Conservation (phyloP, 208 protist genomes). For the Strigomonas galati region DNA sequence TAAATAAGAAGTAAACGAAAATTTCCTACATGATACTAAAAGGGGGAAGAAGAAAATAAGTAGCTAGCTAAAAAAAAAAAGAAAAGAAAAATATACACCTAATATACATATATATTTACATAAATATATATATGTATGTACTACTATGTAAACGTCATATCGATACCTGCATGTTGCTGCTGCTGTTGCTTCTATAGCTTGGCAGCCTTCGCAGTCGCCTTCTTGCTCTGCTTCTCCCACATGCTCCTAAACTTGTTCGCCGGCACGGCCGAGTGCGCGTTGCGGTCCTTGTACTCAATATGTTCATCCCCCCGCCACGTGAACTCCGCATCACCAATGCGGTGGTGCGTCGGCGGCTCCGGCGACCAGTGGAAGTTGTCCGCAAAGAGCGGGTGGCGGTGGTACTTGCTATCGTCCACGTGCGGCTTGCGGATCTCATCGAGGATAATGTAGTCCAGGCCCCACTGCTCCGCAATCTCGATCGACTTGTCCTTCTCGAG, state of each 20-base stretch:
- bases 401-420: slow-evolving; percentile 69
- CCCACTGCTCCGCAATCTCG: slow-evolving; percentile 71
- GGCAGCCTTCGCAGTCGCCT: background rate
- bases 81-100: slow-evolving; percentile 1
- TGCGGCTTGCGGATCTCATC: slow-evolving; percentile 80
- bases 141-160: background rate
- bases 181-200: slow-evolving; percentile 8
- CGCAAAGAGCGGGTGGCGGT: slow-evolving; percentile 67
- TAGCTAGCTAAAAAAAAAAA: background rate
- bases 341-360: slow-evolving; percentile 64
- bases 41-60: background rate
- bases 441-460: slow-evolving; percentile 73
- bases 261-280: slow-evolving; percentile 40
- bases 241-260: slow-evolving; percentile 21
- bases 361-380: slow-evolving; percentile 83
- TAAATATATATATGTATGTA: slow-evolving; percentile 7
- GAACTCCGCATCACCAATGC: slow-evolving; percentile 75
- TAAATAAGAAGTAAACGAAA: slow-evolving; percentile 2
- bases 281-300: slow-evolving; percentile 69
- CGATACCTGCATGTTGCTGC: background rate
- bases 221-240: background rate
- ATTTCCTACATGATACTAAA: slow-evolving; percentile 10
- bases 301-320: slow-evolving; percentile 82
- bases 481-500: slow-evolving; percentile 69
- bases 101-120: background rate